phyloP scores from a whole-genome alignment of 352 stramenopile species.

The Pythium aquatile region DNA sequence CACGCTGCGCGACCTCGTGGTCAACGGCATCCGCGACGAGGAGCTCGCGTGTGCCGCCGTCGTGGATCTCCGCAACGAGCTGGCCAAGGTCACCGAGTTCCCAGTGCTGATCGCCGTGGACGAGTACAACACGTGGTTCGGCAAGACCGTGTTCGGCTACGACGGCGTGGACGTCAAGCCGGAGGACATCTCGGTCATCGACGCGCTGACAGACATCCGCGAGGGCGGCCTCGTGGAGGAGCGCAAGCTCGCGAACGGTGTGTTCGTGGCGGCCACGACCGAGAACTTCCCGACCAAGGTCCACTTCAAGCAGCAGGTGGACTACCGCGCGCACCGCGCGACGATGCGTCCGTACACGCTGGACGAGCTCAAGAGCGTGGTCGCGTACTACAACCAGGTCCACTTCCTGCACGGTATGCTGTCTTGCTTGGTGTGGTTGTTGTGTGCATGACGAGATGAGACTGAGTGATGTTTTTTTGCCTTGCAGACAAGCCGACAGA shows the following conservation, averaged over 20 bases:
- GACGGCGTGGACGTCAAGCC: conserved; percentile 72
- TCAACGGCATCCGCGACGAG: conserved; percentile 79
- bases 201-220: conserved; percentile 70
- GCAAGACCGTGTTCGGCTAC: conserved; percentile 86
- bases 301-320: conserved; percentile 81
- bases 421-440: conserved; percentile 10
- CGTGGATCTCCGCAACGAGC: conserved; percentile 75
- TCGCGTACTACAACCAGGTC: conserved; percentile 87
- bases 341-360: conserved; percentile 78
- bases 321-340: conserved; percentile 70
- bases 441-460: neutral
- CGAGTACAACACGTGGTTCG: conserved; percentile 89
- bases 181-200: conserved; percentile 79
- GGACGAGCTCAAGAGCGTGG: conserved; percentile 70
- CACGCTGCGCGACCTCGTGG: conserved; percentile 76
- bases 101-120: conserved; percentile 85
- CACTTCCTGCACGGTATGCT: conserved; percentile 62
- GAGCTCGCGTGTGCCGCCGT: conserved; percentile 78
- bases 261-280: conserved; percentile 80
- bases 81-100: conserved; percentile 80
- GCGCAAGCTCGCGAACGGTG: conserved; percentile 72
- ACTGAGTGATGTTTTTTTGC: neutral
- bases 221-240: conserved; percentile 52
- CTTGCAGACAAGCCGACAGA: conserved; percentile 63
- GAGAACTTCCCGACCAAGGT: conserved; percentile 81